Evolutionary conservation across 805 yeast genomes (phyloP).

Genomic region (Cephaloascus fragrans): DNA sequence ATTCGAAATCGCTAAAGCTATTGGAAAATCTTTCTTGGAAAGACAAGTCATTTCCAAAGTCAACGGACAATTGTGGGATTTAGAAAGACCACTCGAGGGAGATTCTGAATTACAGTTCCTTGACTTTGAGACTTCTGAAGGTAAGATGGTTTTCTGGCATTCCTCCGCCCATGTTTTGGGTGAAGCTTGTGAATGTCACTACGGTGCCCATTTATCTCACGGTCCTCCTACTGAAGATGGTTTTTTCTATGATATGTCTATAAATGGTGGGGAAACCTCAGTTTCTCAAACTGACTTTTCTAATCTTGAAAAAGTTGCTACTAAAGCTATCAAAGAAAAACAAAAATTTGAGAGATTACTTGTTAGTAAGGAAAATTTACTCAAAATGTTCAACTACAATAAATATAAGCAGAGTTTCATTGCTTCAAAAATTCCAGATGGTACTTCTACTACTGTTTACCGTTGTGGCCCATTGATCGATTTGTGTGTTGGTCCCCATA

Average conservation of each 20-base stretch:
- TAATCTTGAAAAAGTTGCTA: slow-evolving; percentile 75
- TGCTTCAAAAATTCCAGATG: slow-evolving; percentile 85
- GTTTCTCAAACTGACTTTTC: slow-evolving; percentile 80
- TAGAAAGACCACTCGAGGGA: slow-evolving; percentile 84
- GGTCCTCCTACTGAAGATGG: slow-evolving; percentile 99
- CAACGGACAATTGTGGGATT: slow-evolving; percentile 87
- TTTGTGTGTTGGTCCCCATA: slow-evolving; percentile 95
- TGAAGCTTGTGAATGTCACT: slow-evolving; percentile 94
- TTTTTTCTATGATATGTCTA: slow-evolving; percentile 92
- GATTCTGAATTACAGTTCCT: slow-evolving; percentile 65
- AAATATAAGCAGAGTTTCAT: slow-evolving; percentile 90
- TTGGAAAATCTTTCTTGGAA: slow-evolving; percentile 82
- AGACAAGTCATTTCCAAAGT: slow-evolving; percentile 88
- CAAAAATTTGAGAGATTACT: slow-evolving; percentile 92
- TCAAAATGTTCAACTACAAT: slow-evolving; percentile 91
- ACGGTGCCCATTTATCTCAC: slow-evolving; percentile 77
- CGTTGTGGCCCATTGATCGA: slow-evolving; percentile 97
- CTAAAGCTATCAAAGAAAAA: slow-evolving; percentile 87
- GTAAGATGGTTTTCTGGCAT: slow-evolving; percentile 96
- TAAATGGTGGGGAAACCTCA: slow-evolving; percentile 52
- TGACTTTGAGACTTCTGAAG: slow-evolving; percentile 91
- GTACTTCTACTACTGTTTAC: slow-evolving; percentile 92
- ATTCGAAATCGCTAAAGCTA: slow-evolving; percentile 68
- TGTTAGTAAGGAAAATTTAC: slow-evolving; percentile 82
- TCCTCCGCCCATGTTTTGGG: slow-evolving; percentile 97